These are phyloP conservation scores for Arctium lappa DNA, from an alignment of 129 eudicot species.

Conservation along the genomic window DNA sequence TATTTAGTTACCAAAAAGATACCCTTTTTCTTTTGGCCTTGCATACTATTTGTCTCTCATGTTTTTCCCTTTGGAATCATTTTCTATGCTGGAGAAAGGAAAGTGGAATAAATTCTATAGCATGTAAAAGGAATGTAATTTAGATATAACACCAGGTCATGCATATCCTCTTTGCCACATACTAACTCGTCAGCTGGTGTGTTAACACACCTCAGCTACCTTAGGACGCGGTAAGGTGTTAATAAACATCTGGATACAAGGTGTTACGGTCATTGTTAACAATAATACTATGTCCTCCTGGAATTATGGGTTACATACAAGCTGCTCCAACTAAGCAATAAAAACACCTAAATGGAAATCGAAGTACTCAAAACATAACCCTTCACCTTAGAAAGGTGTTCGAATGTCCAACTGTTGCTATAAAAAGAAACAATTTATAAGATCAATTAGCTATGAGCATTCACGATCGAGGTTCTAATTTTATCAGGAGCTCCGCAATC, in stretches of 20 bases:
- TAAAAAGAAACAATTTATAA: not conserved
- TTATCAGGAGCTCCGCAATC: not conserved
- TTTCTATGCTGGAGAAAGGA: not conserved
- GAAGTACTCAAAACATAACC: not conserved
- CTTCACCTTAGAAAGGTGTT: not conserved
- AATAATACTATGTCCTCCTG: not conserved
- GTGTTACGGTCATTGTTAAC: not conserved
- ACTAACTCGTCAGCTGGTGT: not conserved
- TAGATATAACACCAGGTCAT: not conserved
- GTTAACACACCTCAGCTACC: not conserved
- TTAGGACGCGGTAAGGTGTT: not conserved
- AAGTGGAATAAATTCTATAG: not conserved
- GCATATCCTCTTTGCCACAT: not conserved
- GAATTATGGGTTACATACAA: not conserved
- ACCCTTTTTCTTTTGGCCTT: slow-evolving; percentile 3
- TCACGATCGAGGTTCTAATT: not conserved
- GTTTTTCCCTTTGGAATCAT: not conserved
- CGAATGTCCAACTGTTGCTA: not conserved
- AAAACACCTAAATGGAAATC: not conserved
- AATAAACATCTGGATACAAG: not conserved
- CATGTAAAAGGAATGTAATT: not conserved
- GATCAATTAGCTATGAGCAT: not conserved
- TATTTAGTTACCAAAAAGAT: not conserved
- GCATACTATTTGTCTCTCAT: slow-evolving; percentile 8
- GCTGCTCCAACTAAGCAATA: not conserved